A percentile compares a stretch with the other conserved stretches of the same genome.
phyloP scores from a whole-genome alignment of 306 rosid genomes.

The Pachyrhizus erosus region DNA sequence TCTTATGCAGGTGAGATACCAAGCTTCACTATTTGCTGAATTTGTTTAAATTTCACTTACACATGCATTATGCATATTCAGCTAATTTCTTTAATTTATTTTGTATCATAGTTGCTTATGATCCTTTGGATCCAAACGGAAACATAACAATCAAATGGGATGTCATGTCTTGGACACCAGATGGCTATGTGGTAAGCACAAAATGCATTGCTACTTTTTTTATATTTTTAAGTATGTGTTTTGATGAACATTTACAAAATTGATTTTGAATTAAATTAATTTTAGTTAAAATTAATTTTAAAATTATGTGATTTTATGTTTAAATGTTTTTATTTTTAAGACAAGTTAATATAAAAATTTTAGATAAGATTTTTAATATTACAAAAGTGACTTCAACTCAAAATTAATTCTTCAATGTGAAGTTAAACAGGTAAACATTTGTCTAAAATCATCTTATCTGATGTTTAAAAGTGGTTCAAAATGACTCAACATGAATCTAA shows the following conservation, averaged over 20 bases:
- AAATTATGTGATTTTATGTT: background rate
- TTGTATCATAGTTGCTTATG: constrained; percentile 68
- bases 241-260: background rate
- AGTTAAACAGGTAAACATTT: background rate
- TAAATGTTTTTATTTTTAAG: background rate
- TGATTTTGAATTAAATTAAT: no score
- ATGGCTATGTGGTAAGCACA: constrained; percentile 85
- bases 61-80: constrained; percentile 5
- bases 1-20: constrained; percentile 63
- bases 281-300: background rate
- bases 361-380: background rate
- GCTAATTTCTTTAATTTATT: background rate
- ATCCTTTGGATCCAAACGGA: constrained; percentile 96
- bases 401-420: background rate
- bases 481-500: background rate
- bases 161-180: constrained; percentile 91
- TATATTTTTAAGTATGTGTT: background rate
- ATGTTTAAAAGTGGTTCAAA: background rate
- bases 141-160: constrained; percentile 94
- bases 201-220: constrained; percentile 11
- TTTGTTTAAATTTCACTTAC: constrained; percentile 2
- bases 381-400: background rate
- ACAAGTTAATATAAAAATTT: background rate
- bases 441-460: background rate
- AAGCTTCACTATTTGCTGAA: background rate